Evolutionary conservation across 305 asterid species (phyloP).

Genomic region (Fraxinus greggii): DNA sequence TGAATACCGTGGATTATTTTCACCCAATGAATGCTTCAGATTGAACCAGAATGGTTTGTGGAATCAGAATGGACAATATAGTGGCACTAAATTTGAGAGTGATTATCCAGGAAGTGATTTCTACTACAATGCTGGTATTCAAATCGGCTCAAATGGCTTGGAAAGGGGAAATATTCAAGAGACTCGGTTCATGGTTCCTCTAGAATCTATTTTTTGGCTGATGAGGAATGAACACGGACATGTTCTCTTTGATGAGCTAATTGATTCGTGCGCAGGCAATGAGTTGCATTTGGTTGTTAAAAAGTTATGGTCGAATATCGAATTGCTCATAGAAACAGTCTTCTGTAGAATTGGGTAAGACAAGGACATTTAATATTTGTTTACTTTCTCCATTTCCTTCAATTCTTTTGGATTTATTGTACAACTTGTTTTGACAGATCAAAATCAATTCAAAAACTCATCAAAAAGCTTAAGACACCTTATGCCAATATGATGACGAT

Average conservation of each 20-base stretch:
- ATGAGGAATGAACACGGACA: constrained; percentile 24
- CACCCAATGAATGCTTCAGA: not conserved
- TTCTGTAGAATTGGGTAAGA: constrained; percentile 32
- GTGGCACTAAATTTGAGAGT: not conserved
- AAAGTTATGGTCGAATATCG: not conserved
- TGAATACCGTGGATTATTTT: not conserved
- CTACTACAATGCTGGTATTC: not conserved
- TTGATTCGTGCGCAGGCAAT: constrained; percentile 8
- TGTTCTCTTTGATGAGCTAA: constrained; percentile 17
- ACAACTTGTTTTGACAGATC: constrained; percentile 31
- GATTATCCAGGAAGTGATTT: not conserved
- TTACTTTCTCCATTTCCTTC: not conserved
- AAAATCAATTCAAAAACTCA: constrained; percentile 29
- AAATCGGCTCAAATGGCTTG: not conserved
- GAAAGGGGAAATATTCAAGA: not conserved
- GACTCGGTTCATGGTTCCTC: not conserved
- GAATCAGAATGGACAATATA: not conserved
- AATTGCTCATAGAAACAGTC: constrained; percentile 26
- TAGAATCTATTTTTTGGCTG: constrained; percentile 11
- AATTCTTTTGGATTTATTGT: not conserved
- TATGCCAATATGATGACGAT: constrained; percentile 25
- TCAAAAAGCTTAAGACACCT: constrained; percentile 32
- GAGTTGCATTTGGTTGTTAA: constrained; percentile 25
- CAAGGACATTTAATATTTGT: not conserved
- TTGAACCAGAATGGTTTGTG: not conserved